A percentile compares a stretch with the other conserved stretches of the same genome.
phyloP scores from a whole-genome alignment of 163 green algal species.

The Trebouxiophyceae sp. region DNA sequence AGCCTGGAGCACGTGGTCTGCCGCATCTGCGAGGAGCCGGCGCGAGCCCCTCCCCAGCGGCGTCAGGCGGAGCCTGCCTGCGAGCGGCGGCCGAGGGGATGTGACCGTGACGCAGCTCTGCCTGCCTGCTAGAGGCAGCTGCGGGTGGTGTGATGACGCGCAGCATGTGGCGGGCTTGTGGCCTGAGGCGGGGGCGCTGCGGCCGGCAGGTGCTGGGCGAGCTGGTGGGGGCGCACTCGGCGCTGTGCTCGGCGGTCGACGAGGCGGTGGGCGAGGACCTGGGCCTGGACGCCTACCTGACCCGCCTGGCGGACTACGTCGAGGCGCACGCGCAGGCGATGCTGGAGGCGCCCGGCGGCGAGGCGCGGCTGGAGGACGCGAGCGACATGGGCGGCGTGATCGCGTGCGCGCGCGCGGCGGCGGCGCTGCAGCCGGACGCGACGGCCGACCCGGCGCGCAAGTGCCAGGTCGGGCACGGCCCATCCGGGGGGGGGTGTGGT shows the following conservation, averaged over 20 bases:
- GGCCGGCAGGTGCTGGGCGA: slow-evolving; percentile 9
- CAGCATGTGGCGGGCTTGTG: not conserved
- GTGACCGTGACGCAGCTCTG: not conserved
- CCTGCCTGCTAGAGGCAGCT: too few species aligned
- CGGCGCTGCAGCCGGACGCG: slow-evolving; percentile 64
- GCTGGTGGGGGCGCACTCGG: slow-evolving; percentile 8
- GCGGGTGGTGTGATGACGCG: too few species aligned
- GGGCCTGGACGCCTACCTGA: slow-evolving; percentile 12
- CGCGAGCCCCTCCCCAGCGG: too few species aligned
- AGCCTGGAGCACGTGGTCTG: slow-evolving; percentile 28
- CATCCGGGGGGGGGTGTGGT: not conserved
- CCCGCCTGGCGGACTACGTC: slow-evolving; percentile 45
- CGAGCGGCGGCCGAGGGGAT: not conserved
- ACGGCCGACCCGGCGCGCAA: slow-evolving; percentile 33
- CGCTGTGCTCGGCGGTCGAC: slow-evolving; percentile 15
- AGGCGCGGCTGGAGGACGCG: not conserved
- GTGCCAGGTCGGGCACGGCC: slow-evolving; percentile 18
- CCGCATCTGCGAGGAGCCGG: slow-evolving; percentile 51
- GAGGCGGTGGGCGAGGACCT: slow-evolving; percentile 11
- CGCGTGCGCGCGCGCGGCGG: slow-evolving; percentile 35
- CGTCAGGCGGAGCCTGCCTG: not conserved
- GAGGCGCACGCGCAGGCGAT: slow-evolving; percentile 39
- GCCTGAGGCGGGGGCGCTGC: not conserved
- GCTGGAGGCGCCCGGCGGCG: slow-evolving; percentile 19
- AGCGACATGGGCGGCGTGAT: slow-evolving; percentile 36